Evolutionary conservation across 177 flowering plant species (phyloP).

Genomic region (Vitis hybrid): DNA sequence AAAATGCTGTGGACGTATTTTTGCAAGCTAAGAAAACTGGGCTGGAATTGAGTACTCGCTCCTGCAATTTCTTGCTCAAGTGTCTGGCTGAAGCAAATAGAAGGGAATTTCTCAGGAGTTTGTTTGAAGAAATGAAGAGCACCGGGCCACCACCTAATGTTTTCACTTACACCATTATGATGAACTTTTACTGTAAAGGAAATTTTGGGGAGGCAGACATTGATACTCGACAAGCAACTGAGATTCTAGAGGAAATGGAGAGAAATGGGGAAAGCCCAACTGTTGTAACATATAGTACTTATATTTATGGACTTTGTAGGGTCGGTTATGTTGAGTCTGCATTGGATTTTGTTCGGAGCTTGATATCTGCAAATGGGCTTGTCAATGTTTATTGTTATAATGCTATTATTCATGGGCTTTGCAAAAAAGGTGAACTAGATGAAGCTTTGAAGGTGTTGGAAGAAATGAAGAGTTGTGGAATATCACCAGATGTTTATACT

Average conservation of each 20-base stretch:
- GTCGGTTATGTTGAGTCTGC: conserved; percentile 47
- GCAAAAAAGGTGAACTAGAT: conserved; percentile 34
- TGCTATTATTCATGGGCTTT: conserved; percentile 55
- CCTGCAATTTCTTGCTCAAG: conserved; percentile 64
- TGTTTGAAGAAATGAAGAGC: conserved; percentile 54
- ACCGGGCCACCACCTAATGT: conserved; percentile 58
- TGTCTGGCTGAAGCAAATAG: conserved; percentile 38
- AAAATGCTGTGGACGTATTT: conserved; percentile 46
- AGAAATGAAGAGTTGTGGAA: conserved; percentile 51
- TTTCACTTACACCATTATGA: conserved; percentile 58
- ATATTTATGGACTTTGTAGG: conserved; percentile 54
- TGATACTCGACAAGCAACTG: conserved; percentile 36
- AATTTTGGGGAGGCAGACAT: conserved; percentile 12
- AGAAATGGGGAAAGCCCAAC: conserved; percentile 35
- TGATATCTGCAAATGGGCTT: conserved; percentile 28
- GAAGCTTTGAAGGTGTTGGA: conserved; percentile 47
- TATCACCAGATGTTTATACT: conserved; percentile 55
- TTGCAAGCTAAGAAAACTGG: conserved; percentile 37
- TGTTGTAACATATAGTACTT: conserved; percentile 55
- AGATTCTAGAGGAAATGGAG: conserved; percentile 47
- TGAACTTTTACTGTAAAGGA: conserved; percentile 46
- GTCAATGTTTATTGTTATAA: conserved; percentile 53
- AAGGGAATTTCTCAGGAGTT: conserved; percentile 18
- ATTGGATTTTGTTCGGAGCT: conserved; percentile 22
- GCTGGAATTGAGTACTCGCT: conserved; percentile 17